Percentiles rank a stretch among this genome's conserved stretches.
Evolutionary conservation across 1,284 basidiomycete genomes (phyloP).

Genomic region (Pulveroboletus sp.): DNA sequence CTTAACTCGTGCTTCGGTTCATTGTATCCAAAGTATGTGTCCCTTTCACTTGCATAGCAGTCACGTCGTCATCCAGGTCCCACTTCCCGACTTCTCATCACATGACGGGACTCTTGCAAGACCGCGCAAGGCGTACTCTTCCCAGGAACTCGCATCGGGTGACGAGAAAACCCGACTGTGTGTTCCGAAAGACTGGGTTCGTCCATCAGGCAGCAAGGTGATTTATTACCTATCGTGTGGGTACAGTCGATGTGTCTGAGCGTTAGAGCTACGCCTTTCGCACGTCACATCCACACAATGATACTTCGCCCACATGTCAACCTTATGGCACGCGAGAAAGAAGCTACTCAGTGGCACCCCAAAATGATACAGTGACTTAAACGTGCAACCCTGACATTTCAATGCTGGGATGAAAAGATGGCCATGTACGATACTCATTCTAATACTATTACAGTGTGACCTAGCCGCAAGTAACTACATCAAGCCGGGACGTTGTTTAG

Average conservation of each 20-base stretch:
- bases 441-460: not conserved
- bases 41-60: no score
- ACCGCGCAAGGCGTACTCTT: not conserved
- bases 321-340: slow-evolving; percentile 7
- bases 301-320: not conserved
- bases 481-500: no score
- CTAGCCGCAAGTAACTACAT: not conserved
- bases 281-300: not conserved
- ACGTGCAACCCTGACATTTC: not conserved
- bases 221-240: not conserved
- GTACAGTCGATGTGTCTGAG: not conserved
- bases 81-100: no score
- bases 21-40: no score
- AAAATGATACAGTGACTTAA: not conserved
- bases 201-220: not conserved
- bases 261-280: not conserved
- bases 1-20: no score
- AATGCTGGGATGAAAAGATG: slow-evolving; percentile 6
- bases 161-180: not conserved
- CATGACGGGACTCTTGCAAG: not conserved
- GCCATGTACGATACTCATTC: not conserved
- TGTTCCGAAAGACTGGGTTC: not conserved
- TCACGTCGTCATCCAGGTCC: no score
- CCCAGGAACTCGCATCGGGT: not conserved
- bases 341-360: not conserved